Evolutionary conservation across 768 basidiomycete species (phyloP), one percentile per base, ranked within the genome.

Genomic region (Amanita exitialis): DNA sequence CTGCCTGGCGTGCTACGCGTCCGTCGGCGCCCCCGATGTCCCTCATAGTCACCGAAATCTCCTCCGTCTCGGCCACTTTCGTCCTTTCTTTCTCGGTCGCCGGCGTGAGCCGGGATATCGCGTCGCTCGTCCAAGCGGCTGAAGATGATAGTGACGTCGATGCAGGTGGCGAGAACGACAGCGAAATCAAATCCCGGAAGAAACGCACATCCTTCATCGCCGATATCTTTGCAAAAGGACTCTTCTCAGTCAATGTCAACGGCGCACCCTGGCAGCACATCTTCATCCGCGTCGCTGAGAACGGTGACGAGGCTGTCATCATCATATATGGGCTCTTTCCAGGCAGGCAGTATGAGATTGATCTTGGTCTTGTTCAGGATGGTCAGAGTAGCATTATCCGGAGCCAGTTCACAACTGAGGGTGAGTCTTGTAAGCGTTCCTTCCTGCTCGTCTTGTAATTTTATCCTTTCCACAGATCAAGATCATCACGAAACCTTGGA

Each of bases 271-370:
- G 90, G 90, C 79, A 83, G 59, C 73, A 82, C 46, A 85, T 89
- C 20, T 77, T 90, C 59, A 79, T 89, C 51, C 80, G 83, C 48
- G 79, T 90, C 54, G 83, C 88, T 61, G 89, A 92, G 39, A 77
- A 80, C 48, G 74, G 76, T 0, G 91, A 94, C 57, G 87, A 95
- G 60, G 93, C 90, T 0, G 80, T 94, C 51, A 90, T 96, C 47
- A 88, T 95, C 53, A 79, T 97, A 23, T 93, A 91, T 53, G 90
- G 90, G 1, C 73, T 97, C 42, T 78, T 87, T 71, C 92, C 91
- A 3, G 88, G 88, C 1, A 77, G 88, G 51, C 87, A 90, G 62
- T 96, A 96, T 59, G 91, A 96, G 59, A 82, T 96, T 47, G 88
- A 92, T 59, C 70, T 96, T 9, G 83, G 77, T 1, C 74, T 94